phyloP scores from a whole-genome alignment of 176 grass and related monocot species.

The Oryza nivara region DNA sequence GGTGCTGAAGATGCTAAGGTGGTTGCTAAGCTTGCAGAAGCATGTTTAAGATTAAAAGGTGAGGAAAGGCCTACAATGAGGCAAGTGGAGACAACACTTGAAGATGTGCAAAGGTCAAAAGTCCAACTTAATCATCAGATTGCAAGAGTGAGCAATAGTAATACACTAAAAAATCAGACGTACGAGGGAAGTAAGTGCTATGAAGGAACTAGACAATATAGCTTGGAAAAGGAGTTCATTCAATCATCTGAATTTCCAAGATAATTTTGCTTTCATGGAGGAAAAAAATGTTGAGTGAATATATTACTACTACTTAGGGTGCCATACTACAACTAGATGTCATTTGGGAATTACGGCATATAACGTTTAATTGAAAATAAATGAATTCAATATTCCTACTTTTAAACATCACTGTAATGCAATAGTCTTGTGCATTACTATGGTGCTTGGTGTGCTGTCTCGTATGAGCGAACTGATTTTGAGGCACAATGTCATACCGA shows the following conservation, averaged over 20 bases:
- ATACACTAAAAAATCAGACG: neutral
- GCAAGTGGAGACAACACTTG: slow-evolving; percentile 42
- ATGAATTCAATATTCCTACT: too few relatives aligned
- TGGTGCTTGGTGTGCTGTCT: too few relatives aligned
- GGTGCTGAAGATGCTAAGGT: neutral
- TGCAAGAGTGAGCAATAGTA: neutral
- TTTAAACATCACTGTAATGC: too few relatives aligned
- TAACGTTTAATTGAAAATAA: too few relatives aligned
- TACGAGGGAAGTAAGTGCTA: neutral
- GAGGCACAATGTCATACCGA: too few relatives aligned
- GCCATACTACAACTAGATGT: too few relatives aligned
- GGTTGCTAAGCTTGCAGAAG: slow-evolving; percentile 12
- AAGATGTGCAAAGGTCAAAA: slow-evolving; percentile 31
- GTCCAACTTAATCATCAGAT: neutral
- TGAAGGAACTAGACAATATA: slow-evolving; percentile 44
- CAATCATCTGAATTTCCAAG: slow-evolving; percentile 42
- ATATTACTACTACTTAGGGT: too few relatives aligned
- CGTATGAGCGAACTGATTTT: too few relatives aligned
- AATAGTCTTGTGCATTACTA: too few relatives aligned
- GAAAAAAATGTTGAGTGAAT: neutral
- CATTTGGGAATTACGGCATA: too few relatives aligned
- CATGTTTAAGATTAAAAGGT: slow-evolving; percentile 25
- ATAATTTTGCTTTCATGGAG: neutral
- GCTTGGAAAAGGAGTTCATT: slow-evolving; percentile 49
- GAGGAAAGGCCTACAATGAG: slow-evolving; percentile 42